phyloP scores from a whole-genome alignment of 2,329 filamentous ascomycete genomes.

The Penicillium concentricum region DNA sequence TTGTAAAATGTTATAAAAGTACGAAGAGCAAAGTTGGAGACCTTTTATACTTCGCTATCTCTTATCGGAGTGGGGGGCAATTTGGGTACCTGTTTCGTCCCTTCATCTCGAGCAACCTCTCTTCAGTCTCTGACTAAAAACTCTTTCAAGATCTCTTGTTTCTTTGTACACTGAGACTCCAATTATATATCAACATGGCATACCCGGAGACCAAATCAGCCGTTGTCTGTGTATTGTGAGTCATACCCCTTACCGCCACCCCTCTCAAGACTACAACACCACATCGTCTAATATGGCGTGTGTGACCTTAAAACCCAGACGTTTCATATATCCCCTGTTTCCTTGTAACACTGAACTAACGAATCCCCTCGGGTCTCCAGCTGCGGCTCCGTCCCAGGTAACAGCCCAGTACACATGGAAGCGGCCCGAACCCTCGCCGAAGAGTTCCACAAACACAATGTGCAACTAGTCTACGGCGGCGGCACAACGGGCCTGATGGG shows the following conservation, averaged over 20 bases:
- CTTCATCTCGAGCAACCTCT: background rate
- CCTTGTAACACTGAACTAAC: slow-evolving; percentile 4
- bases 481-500: slow-evolving; percentile 96
- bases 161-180: background rate
- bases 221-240: slow-evolving; percentile 84
- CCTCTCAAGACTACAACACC: background rate
- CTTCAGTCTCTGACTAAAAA: background rate
- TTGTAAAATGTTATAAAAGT: background rate
- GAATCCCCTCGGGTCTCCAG: slow-evolving; percentile 35
- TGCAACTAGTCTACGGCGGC: slow-evolving; percentile 88
- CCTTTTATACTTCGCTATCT: slow-evolving; percentile 1
- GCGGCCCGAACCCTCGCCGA: slow-evolving; percentile 74
- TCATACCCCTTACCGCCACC: slow-evolving; percentile 6
- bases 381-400: slow-evolving; percentile 79
- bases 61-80: background rate
- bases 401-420: slow-evolving; percentile 70
- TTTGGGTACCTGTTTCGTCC: background rate
- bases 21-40: background rate
- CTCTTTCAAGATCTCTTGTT: background rate
- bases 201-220: slow-evolving; percentile 43
- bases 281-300: background rate
- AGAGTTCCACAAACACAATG: slow-evolving; percentile 72
- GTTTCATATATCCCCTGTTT: background rate
- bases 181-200: background rate
- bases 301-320: background rate